Percentiles rank a stretch among this genome's conserved stretches.
These are phyloP conservation scores for Pythium brassicae DNA, from an alignment of 352 stramenopile species.

Conservation along the genomic window DNA sequence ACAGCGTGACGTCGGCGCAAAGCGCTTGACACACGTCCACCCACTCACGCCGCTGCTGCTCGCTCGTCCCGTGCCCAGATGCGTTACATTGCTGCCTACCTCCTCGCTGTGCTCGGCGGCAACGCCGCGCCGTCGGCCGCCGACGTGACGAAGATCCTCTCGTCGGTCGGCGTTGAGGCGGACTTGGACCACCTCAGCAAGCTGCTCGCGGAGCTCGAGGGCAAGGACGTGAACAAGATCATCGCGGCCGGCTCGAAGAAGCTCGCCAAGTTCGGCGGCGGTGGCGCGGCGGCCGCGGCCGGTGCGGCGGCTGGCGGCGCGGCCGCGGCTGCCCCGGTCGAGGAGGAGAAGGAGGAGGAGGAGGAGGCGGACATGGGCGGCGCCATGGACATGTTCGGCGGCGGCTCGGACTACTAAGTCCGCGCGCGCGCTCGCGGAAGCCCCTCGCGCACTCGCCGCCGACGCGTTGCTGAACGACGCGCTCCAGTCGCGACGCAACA, in stretches of 20 bases:
- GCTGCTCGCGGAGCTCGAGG: conserved; percentile 76
- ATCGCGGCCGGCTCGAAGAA: conserved; percentile 79
- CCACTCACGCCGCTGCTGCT: too few relatives aligned
- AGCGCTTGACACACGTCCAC: not conserved
- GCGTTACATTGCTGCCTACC: conserved; percentile 96
- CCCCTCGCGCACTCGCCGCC: too few relatives aligned
- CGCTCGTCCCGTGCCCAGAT: conserved; percentile 58
- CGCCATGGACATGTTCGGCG: conserved; percentile 89
- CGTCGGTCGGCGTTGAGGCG: conserved; percentile 86
- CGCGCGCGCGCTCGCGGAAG: conserved; percentile 1
- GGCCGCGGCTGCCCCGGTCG: conserved; percentile 41
- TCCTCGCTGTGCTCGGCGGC: conserved; percentile 94
- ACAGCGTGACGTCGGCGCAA: not conserved
- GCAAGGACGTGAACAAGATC: conserved; percentile 80
- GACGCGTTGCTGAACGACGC: too few relatives aligned
- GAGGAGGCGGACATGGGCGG: conserved; percentile 85
- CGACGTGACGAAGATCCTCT: conserved; percentile 92
- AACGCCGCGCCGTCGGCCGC: conserved; percentile 84
- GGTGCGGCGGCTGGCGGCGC: conserved; percentile 44
- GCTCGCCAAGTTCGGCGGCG: conserved; percentile 78
- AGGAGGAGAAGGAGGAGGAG: conserved; percentile 77
- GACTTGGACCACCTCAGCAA: conserved; percentile 67
- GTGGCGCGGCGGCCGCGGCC: conserved; percentile 40
- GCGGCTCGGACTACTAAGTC: conserved; percentile 83
- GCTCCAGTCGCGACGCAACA: not conserved